phyloP scores from a whole-genome alignment of 495 filamentous ascomycete species.

The Tuber borchii region DNA sequence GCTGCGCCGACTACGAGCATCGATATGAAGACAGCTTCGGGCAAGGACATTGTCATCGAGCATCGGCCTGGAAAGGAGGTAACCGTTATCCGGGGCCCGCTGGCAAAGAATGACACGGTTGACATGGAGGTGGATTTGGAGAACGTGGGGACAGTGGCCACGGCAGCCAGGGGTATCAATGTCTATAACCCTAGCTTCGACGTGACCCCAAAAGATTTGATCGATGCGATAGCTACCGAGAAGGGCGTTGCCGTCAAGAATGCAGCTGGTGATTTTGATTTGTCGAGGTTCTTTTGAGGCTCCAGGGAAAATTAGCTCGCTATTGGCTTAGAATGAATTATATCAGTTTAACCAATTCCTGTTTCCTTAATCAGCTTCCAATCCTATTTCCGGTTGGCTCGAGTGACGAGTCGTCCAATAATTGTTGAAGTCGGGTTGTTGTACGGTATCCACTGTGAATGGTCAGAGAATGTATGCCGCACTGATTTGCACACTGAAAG shows the following conservation, averaged over 20 bases:
- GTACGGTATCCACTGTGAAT: neutral
- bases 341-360: neutral
- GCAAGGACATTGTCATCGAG: slow-evolving; percentile 77
- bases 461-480: neutral
- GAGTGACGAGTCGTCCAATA: neutral
- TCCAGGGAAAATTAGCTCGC: neutral
- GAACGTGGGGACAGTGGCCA: slow-evolving; percentile 62
- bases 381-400: neutral
- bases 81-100: slow-evolving; percentile 68
- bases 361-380: neutral
- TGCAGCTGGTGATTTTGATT: slow-evolving; percentile 65
- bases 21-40: slow-evolving; percentile 70
- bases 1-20: slow-evolving; percentile 93
- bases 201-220: slow-evolving; percentile 75
- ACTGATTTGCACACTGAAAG: neutral
- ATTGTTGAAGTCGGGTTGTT: neutral
- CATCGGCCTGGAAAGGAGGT: slow-evolving; percentile 72
- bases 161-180: slow-evolving; percentile 69
- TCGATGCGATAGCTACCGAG: slow-evolving; percentile 93
- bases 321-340: slow-evolving; percentile 4
- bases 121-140: slow-evolving; percentile 48
- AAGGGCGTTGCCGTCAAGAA: slow-evolving; percentile 76
- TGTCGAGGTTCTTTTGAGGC: slow-evolving; percentile 51
- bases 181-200: slow-evolving; percentile 98
- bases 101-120: slow-evolving; percentile 48